Percentiles rank a stretch among this genome's conserved stretches.
These are phyloP conservation scores for Bipolaris bicolor DNA, from an alignment of 2,329 filamentous ascomycete genomes.

Conservation along the genomic window DNA sequence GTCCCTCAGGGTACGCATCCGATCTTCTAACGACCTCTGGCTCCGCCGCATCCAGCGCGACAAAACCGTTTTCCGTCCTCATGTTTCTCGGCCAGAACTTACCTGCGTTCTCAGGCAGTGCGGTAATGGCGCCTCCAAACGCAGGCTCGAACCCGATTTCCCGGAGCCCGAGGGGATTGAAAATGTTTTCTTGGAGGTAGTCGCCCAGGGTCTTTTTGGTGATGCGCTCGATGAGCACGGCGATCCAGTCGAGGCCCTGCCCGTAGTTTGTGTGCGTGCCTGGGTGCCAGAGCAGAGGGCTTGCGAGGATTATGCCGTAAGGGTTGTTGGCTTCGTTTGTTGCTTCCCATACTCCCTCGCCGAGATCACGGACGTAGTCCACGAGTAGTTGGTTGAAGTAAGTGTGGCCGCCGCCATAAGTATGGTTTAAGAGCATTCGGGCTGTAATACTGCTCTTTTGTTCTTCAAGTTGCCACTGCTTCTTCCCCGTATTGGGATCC, in stretches of 20 bases:
- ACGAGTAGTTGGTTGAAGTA: slow-evolving; percentile 50
- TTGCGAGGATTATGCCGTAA: slow-evolving; percentile 18
- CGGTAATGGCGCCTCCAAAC: slow-evolving; percentile 51
- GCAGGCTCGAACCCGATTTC: slow-evolving; percentile 23
- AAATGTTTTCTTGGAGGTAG: slow-evolving; percentile 28
- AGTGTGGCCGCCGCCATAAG: slow-evolving; percentile 54
- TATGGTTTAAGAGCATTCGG: slow-evolving; percentile 57
- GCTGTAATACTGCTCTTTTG: slow-evolving; percentile 25
- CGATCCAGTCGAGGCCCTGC: slow-evolving; percentile 58
- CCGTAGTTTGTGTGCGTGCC: slow-evolving; percentile 60
- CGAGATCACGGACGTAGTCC: slow-evolving; percentile 21
- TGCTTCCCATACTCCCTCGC: slow-evolving; percentile 8
- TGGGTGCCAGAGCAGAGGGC: slow-evolving; percentile 46
- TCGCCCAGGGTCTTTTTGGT: slow-evolving; percentile 47
- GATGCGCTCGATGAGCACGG: slow-evolving; percentile 52
- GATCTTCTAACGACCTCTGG: slow-evolving; percentile 13
- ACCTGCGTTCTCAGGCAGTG: slow-evolving; percentile 2
- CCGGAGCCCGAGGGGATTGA: slow-evolving; percentile 21
- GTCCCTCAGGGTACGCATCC: slow-evolving; percentile 23
- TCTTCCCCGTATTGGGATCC: slow-evolving; percentile 3
- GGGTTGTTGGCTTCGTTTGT: slow-evolving; percentile 24
- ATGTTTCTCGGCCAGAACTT: slow-evolving; percentile 59
- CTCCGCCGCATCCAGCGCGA: slow-evolving; percentile 15
- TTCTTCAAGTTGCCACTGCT: slow-evolving; percentile 21
- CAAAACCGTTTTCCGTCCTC: slow-evolving; percentile 54